phyloP scores from a whole-genome alignment of 2,329 filamentous ascomycete species.

The Colletotrichum tanaceti region DNA sequence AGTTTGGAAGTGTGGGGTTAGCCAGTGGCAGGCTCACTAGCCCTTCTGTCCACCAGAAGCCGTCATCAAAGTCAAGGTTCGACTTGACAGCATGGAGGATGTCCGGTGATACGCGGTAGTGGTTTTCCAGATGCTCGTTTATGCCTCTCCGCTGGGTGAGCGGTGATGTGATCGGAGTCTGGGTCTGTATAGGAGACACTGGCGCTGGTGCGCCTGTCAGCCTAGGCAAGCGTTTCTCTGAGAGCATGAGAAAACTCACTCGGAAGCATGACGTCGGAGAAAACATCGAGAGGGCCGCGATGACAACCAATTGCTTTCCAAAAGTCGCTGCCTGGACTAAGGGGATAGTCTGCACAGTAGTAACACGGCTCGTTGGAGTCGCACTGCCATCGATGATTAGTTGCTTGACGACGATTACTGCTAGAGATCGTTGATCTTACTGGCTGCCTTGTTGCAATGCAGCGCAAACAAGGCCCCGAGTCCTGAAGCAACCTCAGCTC shows the following conservation, averaged over 20 bases:
- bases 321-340: constrained; percentile 55
- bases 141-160: constrained; percentile 61
- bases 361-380: constrained; percentile 62
- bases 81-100: constrained; percentile 56
- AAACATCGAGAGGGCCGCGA: constrained; percentile 58
- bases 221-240: background rate
- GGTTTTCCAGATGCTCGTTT: constrained; percentile 63
- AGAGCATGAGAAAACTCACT: constrained; percentile 50
- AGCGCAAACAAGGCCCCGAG: constrained; percentile 63
- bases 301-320: constrained; percentile 65
- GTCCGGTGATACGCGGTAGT: constrained; percentile 56
- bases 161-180: constrained; percentile 63
- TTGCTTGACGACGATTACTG: background rate
- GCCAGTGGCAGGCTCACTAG: constrained; percentile 54
- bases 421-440: constrained; percentile 51
- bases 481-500: constrained; percentile 64
- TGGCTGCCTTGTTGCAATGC: constrained; percentile 58
- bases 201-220: constrained; percentile 53
- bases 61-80: constrained; percentile 65
- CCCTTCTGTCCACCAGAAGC: constrained; percentile 69
- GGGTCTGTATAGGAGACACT: constrained; percentile 60
- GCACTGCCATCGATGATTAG: constrained; percentile 54
- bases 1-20: constrained; percentile 54
- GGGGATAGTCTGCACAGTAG: constrained; percentile 56
- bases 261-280: constrained; percentile 64